Evolutionary conservation across 2,329 filamentous ascomycete species (phyloP).

Genomic region (Botrytis squamosa): DNA sequence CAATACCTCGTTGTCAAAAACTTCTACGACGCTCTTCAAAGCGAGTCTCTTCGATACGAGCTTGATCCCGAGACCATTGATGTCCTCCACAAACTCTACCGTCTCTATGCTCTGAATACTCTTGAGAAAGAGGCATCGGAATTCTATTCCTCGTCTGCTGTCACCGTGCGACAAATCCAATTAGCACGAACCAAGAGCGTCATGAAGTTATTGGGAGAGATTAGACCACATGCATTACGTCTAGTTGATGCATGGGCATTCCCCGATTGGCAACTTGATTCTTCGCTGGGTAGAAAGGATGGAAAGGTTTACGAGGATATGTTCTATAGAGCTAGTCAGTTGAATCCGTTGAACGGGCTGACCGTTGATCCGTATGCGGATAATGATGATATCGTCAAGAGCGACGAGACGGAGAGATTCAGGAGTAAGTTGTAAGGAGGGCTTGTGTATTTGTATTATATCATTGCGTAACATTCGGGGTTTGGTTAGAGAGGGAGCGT

Average conservation of each 20-base stretch:
- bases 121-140: conserved; percentile 68
- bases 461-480: background rate
- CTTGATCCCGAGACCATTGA: conserved; percentile 57
- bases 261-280: conserved; percentile 76
- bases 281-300: conserved; percentile 66
- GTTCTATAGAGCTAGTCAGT: conserved; percentile 68
- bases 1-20: conserved; percentile 78
- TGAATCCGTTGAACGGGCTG: conserved; percentile 71
- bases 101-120: conserved; percentile 62
- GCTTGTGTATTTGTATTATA: background rate
- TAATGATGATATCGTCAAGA: conserved; percentile 59
- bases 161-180: conserved; percentile 70
- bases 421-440: conserved; percentile 51
- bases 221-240: conserved; percentile 69
- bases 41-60: conserved; percentile 49
- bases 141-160: conserved; percentile 69
- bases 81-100: conserved; percentile 65
- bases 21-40: conserved; percentile 69
- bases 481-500: background rate
- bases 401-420: conserved; percentile 47
- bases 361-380: conserved; percentile 72
- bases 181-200: conserved; percentile 66
- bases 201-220: conserved; percentile 67
- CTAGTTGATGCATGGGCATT: conserved; percentile 75
- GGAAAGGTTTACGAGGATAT: conserved; percentile 77